Conservation (phyloP, 1,284 basidiomycete genomes). For the Entoloma clypeatum region DNA sequence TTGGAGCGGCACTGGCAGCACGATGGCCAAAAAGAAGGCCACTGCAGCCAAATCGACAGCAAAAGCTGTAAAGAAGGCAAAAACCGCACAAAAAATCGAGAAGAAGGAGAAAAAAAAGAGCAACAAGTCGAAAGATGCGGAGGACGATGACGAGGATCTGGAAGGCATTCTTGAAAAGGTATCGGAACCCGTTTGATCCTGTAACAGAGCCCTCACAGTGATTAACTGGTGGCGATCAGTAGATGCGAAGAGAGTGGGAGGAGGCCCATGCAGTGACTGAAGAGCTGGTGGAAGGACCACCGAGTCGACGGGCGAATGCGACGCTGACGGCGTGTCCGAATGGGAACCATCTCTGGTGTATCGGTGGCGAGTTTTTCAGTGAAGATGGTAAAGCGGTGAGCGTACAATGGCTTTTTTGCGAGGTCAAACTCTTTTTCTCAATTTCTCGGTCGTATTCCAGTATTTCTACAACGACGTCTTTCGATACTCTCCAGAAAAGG, state of each 20-base stretch:
- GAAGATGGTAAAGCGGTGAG: conserved; percentile 77
- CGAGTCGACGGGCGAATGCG: conserved; percentile 77
- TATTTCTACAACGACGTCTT: conserved; percentile 81
- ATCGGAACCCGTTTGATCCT: conserved; percentile 8
- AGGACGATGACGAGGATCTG: conserved; percentile 72
- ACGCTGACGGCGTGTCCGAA: conserved; percentile 75
- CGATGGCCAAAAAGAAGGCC: conserved; percentile 52
- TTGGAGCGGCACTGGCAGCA: too few relatives aligned
- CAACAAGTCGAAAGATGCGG: conserved; percentile 47
- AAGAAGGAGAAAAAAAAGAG: conserved; percentile 68
- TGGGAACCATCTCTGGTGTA: conserved; percentile 77
- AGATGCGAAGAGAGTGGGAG: conserved; percentile 77
- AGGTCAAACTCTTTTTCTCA: too few relatives aligned
- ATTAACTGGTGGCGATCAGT: conserved; percentile 30
- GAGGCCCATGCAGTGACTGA: conserved; percentile 69
- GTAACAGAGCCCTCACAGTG: conserved; percentile 1
- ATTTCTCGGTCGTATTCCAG: too few relatives aligned
- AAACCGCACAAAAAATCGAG: conserved; percentile 64
- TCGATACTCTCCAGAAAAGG: conserved; percentile 79
- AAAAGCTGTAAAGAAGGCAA: conserved; percentile 73
- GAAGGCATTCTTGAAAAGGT: conserved; percentile 80
- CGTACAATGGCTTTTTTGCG: conserved; percentile 16
- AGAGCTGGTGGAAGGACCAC: conserved; percentile 75
- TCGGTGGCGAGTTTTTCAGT: conserved; percentile 81
- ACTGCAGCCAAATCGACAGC: conserved; percentile 43